Evolutionary conservation across 768 basidiomycete species (phyloP), one percentile per base, ranked within the genome.

Genomic region (Trametes coccinea): DNA sequence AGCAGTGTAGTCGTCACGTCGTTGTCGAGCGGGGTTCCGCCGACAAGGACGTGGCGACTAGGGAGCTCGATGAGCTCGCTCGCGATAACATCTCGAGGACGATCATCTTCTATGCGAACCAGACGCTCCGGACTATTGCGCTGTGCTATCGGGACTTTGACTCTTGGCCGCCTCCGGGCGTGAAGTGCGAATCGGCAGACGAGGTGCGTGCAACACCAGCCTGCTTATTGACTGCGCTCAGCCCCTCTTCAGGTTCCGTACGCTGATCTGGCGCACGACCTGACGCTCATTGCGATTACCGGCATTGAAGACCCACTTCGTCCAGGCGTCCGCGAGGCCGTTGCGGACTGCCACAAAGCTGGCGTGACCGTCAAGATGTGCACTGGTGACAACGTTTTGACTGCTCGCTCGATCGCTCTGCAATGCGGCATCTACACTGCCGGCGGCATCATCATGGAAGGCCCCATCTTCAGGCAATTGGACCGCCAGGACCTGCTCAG

Each of bases 251-350:
- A 90, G 88, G 82, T 91, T 41, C 79, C 84, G 13, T 95, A 85
- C 67, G 84, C 87, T 1, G 79, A 83, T 27, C 75, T 99, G 13
- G 84, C 88, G 2, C 73, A 75, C 17, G 84, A 94, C 22, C 75
- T 98, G 60, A 95, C 89, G 0, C 84, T 98, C 37, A 88, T 98
- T 63, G 90, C 85, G 47, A 92, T 99, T 66, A 86, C 88, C 61
- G 97, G 95, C 69, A 98, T 99, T 69, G 95, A 99, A 71, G 97
- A 99, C 71, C 97, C 95, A 46, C 82, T 99, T 4, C 90, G 96
- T 37, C 82, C 84, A 0, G 94, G 95, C 71, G 97, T 98, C 30
- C 84, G 84, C 14, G 84, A 94, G 10, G 95, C 96, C 16, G 96
- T 99, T 46, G 80, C 83, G 46, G 87, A 92, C 69, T 98, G 95